Percentiles rank a stretch among this genome's conserved stretches.
phyloP scores from a whole-genome alignment of 1,284 basidiomycete species.

The Sanghuangporus baumii region DNA sequence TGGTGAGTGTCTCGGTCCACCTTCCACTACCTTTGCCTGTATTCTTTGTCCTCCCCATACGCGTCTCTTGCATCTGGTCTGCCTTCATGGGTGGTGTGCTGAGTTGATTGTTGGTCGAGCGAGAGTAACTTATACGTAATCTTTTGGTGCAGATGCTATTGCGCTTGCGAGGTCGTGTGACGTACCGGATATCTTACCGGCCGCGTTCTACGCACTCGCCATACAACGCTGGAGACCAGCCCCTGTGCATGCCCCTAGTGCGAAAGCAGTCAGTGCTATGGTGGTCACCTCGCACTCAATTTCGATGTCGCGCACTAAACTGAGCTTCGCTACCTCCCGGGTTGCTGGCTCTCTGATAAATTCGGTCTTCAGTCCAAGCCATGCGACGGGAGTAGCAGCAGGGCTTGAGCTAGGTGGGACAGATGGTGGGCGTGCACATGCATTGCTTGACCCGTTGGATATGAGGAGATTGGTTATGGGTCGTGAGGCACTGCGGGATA shows the following conservation, averaged over 20 bases:
- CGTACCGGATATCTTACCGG: conserved; percentile 28
- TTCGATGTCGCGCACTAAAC: neutral
- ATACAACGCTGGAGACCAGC: conserved; percentile 26
- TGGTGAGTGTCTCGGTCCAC: conserved; percentile 27
- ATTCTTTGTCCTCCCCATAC: neutral
- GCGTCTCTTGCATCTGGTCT: neutral
- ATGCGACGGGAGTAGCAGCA: neutral
- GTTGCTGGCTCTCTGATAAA: neutral
- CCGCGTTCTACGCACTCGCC: conserved; percentile 32
- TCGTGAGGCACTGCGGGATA: conserved; percentile 27
- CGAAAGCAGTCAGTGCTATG: neutral
- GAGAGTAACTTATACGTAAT: neutral
- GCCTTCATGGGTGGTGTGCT: neutral
- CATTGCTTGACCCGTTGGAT: conserved; percentile 27
- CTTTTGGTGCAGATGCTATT: conserved; percentile 22
- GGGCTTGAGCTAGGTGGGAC: conserved; percentile 8
- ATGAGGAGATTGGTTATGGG: conserved; percentile 30
- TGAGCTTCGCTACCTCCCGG: neutral
- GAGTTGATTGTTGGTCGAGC: neutral
- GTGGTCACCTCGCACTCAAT: neutral
- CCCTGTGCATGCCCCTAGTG: neutral
- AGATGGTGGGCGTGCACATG: conserved; percentile 29
- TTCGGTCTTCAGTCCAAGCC: neutral
- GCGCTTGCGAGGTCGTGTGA: conserved; percentile 26
- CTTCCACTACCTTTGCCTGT: neutral